A percentile compares a stretch with the other conserved stretches of the same genome.
These are phyloP conservation scores for Phytophthora aleatoria DNA, from an alignment of 352 stramenopile genomes.

Conservation along the genomic window DNA sequence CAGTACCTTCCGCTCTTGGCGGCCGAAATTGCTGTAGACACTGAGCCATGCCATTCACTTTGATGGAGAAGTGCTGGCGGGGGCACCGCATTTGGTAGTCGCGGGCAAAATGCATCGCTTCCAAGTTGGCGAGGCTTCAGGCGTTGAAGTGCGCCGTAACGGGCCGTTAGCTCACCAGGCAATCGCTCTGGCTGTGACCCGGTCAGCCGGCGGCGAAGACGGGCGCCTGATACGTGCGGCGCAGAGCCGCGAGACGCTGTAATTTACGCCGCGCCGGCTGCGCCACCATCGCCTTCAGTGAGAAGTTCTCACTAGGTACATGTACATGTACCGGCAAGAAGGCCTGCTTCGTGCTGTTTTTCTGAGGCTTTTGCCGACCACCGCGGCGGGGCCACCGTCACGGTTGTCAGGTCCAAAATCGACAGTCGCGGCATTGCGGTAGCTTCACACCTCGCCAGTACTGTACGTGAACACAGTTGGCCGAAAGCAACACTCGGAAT, in stretches of 20 bases:
- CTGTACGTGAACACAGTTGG: slow-evolving; percentile 25
- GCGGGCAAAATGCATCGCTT: not conserved
- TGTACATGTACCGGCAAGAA: not conserved
- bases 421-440: slow-evolving; percentile 18
- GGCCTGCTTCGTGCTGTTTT: not conserved
- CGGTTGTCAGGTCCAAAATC: slow-evolving; percentile 7
- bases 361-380: not conserved
- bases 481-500: slow-evolving; percentile 4
- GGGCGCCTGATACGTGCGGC: slow-evolving; percentile 37
- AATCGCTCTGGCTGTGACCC: slow-evolving; percentile 32
- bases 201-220: slow-evolving; percentile 33
- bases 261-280: slow-evolving; percentile 23
- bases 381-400: not conserved
- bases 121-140: not conserved
- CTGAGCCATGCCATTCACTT: not conserved
- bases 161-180: slow-evolving; percentile 25
- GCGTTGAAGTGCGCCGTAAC: slow-evolving; percentile 27
- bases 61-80: not conserved
- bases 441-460: slow-evolving; percentile 1
- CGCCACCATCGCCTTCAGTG: not conserved
- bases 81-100: slow-evolving; percentile 7
- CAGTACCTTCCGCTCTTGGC: not conserved
- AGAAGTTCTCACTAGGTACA: not conserved
- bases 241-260: slow-evolving; percentile 27
- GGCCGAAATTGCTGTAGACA: too few species aligned